Conservation (phyloP, 805 yeast genomes). For the Cyberlindnera mrakii region DNA sequence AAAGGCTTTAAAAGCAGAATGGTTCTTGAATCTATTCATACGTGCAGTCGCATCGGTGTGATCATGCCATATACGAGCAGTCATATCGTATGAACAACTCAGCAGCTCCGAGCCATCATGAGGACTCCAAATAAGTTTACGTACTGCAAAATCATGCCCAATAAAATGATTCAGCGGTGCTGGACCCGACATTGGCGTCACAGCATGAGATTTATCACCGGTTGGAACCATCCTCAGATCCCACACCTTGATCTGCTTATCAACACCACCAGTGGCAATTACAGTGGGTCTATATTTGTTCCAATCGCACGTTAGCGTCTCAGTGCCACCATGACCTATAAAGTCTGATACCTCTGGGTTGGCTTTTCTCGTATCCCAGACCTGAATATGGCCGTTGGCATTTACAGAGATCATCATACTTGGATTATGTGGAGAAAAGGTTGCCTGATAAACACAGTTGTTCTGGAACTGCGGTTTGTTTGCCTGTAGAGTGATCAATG, state of each 20-base stretch:
- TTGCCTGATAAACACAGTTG: slow-evolving; percentile 73
- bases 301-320: slow-evolving; percentile 78
- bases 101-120: slow-evolving; percentile 67
- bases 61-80: slow-evolving; percentile 81
- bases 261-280: slow-evolving; percentile 90
- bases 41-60: slow-evolving; percentile 52
- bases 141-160: slow-evolving; percentile 87
- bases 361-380: slow-evolving; percentile 79
- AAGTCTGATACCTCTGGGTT: slow-evolving; percentile 51
- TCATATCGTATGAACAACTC: slow-evolving; percentile 88
- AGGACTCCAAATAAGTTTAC: slow-evolving; percentile 85
- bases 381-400: slow-evolving; percentile 66
- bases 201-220: slow-evolving; percentile 28
- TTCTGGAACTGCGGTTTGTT: slow-evolving; percentile 25
- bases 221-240: slow-evolving; percentile 67
- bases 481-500: slow-evolving; percentile 50
- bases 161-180: slow-evolving; percentile 69
- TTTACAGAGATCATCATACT: slow-evolving; percentile 61
- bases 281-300: slow-evolving; percentile 80
- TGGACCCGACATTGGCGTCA: slow-evolving; percentile 41
- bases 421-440: slow-evolving; percentile 82
- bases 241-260: slow-evolving; percentile 79
- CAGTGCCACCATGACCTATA: slow-evolving; percentile 75
- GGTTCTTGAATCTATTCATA: slow-evolving; percentile 41
- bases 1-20: slow-evolving; percentile 53